A percentile compares a stretch with the other conserved stretches of the same genome.
Evolutionary conservation across 2,329 filamentous ascomycete genomes (phyloP).

Genomic region (Lomentospora prolificans): DNA sequence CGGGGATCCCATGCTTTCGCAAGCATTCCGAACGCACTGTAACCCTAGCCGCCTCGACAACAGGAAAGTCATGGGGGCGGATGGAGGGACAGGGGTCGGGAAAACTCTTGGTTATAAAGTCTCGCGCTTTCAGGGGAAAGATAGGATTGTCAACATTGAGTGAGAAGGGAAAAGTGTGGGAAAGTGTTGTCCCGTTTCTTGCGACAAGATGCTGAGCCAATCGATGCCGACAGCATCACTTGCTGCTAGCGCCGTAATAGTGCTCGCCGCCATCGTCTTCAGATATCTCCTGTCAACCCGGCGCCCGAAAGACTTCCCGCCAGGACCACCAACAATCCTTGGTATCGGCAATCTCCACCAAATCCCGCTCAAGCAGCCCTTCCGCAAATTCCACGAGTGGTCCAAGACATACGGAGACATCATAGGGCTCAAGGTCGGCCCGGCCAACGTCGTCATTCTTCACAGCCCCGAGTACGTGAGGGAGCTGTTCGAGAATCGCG

Average conservation of each 20-base stretch:
- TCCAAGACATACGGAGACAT: slow-evolving; percentile 23
- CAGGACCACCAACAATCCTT: slow-evolving; percentile 14
- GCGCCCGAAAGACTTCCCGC: slow-evolving; percentile 14
- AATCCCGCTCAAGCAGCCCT: slow-evolving; percentile 16
- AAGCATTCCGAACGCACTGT: no score
- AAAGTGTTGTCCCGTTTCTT: not conserved
- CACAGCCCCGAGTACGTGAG: slow-evolving; percentile 21
- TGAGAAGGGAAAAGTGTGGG: not conserved
- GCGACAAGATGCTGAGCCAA: not conserved
- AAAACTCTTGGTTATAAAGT: no score
- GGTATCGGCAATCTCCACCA: slow-evolving; percentile 19
- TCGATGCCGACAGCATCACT: not conserved
- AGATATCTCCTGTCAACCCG: slow-evolving; percentile 8
- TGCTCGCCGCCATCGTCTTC: not conserved
- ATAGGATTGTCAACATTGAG: not conserved
- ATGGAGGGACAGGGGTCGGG: no score
- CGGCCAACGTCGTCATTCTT: slow-evolving; percentile 22
- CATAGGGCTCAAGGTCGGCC: slow-evolving; percentile 21
- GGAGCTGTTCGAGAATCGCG: slow-evolving; percentile 27
- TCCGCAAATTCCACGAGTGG: slow-evolving; percentile 22
- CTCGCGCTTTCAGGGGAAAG: not conserved
- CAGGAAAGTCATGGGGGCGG: no score
- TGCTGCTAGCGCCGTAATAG: not conserved
- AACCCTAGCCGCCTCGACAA: no score
- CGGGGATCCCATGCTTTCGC: no score